A percentile compares a stretch with the other conserved stretches of the same genome.
These are phyloP conservation scores for Cutaneotrichosporon cavernicola DNA, from an alignment of 1,284 basidiomycete species.

Conservation along the genomic window DNA sequence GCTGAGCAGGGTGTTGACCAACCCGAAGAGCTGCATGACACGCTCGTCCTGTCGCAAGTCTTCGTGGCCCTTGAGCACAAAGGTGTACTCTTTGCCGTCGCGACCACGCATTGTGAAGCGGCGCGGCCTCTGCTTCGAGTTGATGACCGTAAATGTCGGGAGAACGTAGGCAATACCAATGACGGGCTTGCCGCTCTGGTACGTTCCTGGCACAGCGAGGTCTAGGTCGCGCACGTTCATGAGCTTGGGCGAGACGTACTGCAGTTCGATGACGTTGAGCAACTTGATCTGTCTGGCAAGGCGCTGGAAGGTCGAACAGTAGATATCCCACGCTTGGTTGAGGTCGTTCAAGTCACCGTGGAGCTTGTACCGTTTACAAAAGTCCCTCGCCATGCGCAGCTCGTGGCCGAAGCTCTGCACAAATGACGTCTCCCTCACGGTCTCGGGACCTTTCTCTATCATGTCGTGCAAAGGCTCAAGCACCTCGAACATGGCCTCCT, in stretches of 20 bases:
- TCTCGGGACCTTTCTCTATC: constrained; percentile 88
- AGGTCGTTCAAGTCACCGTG: constrained; percentile 87
- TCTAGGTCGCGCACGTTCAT: constrained; percentile 87
- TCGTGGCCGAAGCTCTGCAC: constrained; percentile 92
- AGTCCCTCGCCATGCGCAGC: constrained; percentile 89
- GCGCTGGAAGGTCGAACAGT: constrained; percentile 97
- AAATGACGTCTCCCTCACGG: constrained; percentile 92
- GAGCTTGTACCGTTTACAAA: constrained; percentile 79
- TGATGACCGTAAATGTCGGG: constrained; percentile 85
- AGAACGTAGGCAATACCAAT: constrained; percentile 82
- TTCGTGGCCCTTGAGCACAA: constrained; percentile 94
- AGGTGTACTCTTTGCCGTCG: constrained; percentile 93
- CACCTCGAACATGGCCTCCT: constrained; percentile 96
- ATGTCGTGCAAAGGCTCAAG: constrained; percentile 92
- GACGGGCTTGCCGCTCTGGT: constrained; percentile 83
- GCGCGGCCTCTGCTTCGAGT: constrained; percentile 97
- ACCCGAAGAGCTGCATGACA: constrained; percentile 98
- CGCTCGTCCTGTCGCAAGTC: constrained; percentile 98
- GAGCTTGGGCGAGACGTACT: constrained; percentile 94
- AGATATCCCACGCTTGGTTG: constrained; percentile 99
- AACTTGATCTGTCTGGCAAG: constrained; percentile 92
- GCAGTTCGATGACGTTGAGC: constrained; percentile 87
- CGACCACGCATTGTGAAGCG: constrained; percentile 84
- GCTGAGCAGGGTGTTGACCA: constrained; percentile 91
- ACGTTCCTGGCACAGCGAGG: constrained; percentile 93